A percentile compares a stretch with the other conserved stretches of the same genome.
These are phyloP conservation scores for Yamadazyma sp. DNA, from an alignment of 1,139 yeast genomes.

Conservation along the genomic window DNA sequence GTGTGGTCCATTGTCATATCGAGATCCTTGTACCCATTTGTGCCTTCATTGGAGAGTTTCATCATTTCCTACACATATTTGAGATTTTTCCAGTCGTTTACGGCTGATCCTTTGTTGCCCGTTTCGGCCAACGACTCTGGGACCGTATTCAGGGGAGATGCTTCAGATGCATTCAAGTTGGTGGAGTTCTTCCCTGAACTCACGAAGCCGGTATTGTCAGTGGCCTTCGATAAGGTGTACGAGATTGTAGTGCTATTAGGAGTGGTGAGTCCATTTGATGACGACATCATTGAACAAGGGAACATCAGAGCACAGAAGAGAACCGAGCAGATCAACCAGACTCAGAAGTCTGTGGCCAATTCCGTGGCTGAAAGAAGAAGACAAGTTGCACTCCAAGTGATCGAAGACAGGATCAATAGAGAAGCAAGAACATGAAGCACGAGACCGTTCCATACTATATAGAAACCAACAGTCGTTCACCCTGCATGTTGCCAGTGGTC, in stretches of 20 bases:
- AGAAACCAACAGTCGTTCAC: no score
- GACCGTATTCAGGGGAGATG: conserved; percentile 66
- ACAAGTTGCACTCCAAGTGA: conserved; percentile 79
- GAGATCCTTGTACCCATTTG: conserved; percentile 49
- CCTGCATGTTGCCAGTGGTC: no score
- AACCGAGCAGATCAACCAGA: conserved; percentile 44
- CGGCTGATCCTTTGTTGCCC: conserved; percentile 40
- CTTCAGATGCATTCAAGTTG: conserved; percentile 84
- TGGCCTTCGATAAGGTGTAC: conserved; percentile 55
- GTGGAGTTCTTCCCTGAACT: conserved; percentile 77
- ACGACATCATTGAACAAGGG: conserved; percentile 70
- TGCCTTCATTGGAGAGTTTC: conserved; percentile 72
- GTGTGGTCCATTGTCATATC: conserved; percentile 43
- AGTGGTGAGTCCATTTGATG: conserved; percentile 65
- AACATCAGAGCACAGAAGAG: conserved; percentile 67
- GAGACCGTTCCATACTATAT: no score
- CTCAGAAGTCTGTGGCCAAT: conserved; percentile 45
- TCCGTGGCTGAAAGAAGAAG: conserved; percentile 82
- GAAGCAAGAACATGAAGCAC: conserved; percentile 18
- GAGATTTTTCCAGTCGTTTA: conserved; percentile 64
- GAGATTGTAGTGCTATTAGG: conserved; percentile 54
- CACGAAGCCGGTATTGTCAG: conserved; percentile 51
- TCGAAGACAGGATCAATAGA: conserved; percentile 66
- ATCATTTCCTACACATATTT: conserved; percentile 71
- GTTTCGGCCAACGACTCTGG: conserved; percentile 28